These are phyloP conservation scores for Coniochaeta sp. DNA, from an alignment of 2,329 filamentous ascomycete genomes.

Conservation along the genomic window DNA sequence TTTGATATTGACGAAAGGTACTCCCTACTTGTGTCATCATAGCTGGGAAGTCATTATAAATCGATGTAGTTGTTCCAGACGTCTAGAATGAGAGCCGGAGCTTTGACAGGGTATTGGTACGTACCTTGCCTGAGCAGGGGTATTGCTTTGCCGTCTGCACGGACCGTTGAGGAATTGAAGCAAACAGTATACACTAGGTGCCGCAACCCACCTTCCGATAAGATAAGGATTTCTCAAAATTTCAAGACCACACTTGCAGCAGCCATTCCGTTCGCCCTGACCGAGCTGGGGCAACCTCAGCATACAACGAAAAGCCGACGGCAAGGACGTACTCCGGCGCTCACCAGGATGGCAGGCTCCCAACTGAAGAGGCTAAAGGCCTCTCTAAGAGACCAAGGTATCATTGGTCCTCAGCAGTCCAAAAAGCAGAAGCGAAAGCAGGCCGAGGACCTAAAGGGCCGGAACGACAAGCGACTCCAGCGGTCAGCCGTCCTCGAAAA, in stretches of 20 bases:
- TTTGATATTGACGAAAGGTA: slow-evolving; percentile 7
- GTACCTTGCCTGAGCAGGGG: background rate
- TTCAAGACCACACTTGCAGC: slow-evolving; percentile 1
- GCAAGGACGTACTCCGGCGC: background rate
- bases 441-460: slow-evolving; percentile 56
- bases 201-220: slow-evolving; percentile 10
- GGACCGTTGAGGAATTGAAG: background rate
- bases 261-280: background rate
- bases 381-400: slow-evolving; percentile 80
- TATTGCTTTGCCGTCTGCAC: background rate
- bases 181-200: too few relatives aligned
- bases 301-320: background rate
- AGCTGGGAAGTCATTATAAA: background rate
- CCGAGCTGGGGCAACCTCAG: background rate
- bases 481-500: slow-evolving; percentile 70
- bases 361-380: slow-evolving; percentile 94
- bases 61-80: background rate
- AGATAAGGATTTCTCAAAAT: slow-evolving; percentile 20
- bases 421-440: slow-evolving; percentile 86
- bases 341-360: slow-evolving; percentile 72
- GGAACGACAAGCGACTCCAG: slow-evolving; percentile 65
- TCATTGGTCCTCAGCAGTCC: slow-evolving; percentile 85
- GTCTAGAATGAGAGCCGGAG: background rate
- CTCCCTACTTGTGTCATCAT: background rate
- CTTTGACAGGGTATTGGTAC: background rate